Evolutionary conservation across 2,329 filamentous ascomycete species (phyloP).

Genomic region (Aurifilum marmelostoma): DNA sequence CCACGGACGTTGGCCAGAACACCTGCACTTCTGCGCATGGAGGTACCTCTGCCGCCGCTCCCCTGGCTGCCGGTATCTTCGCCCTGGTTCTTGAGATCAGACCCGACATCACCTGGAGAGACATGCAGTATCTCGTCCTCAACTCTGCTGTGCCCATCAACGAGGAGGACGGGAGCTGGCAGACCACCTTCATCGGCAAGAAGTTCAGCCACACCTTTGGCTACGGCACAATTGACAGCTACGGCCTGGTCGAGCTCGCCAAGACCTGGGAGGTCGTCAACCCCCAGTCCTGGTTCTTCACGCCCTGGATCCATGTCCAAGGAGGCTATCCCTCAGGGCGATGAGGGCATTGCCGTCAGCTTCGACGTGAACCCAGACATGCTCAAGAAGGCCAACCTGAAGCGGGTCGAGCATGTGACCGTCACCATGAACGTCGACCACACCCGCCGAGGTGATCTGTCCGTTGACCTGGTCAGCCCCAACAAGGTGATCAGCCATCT

Average conservation of each 20-base stretch:
- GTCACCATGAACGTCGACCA: conserved; percentile 97
- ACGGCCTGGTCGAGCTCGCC: conserved; percentile 79
- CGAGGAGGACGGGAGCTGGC: conserved; percentile 74
- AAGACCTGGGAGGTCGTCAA: conserved; percentile 88
- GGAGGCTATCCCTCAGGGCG: conserved; percentile 81
- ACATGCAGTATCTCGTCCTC: conserved; percentile 89
- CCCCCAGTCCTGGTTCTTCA: conserved; percentile 92
- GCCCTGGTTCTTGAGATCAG: conserved; percentile 84
- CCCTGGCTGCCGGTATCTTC: conserved; percentile 88
- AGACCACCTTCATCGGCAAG: conserved; percentile 77
- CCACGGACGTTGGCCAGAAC: conserved; percentile 88
- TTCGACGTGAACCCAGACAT: conserved; percentile 83
- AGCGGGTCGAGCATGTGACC: conserved; percentile 89
- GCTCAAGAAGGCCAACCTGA: conserved; percentile 81
- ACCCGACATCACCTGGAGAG: conserved; percentile 88
- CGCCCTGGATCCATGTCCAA: conserved; percentile 93
- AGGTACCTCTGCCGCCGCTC: conserved; percentile 93
- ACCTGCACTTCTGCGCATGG: conserved; percentile 82
- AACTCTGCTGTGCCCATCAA: conserved; percentile 83
- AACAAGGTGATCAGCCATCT: conserved; percentile 81
- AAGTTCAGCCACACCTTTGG: conserved; percentile 94
- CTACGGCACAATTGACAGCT: conserved; percentile 93
- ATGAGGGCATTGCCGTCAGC: conserved; percentile 75
- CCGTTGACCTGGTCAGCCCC: conserved; percentile 88
- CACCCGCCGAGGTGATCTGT: conserved; percentile 83